Evolutionary conservation across 768 basidiomycete genomes (phyloP), one percentile per base, ranked within the genome.

Genomic region (Boletus rubropictus): DNA sequence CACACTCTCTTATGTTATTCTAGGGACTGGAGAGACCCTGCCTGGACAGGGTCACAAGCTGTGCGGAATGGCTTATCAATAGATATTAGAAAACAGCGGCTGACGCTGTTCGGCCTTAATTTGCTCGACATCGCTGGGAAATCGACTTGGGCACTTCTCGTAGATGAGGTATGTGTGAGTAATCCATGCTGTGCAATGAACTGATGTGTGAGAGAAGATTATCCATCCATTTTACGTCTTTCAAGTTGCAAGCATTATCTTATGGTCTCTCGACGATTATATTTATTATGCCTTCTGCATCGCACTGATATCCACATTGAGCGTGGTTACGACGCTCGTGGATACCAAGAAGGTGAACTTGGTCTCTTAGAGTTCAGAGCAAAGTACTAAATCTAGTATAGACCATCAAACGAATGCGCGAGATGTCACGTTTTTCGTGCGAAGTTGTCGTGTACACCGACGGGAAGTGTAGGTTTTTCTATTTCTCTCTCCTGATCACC

Each of bases 181-280:
- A 31, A n/a, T 9, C 31, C 11, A 42, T 17, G 28, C 14, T 18
- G 25, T 24, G 38, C 32, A 7, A 29, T 38, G 15, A 47, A 9
- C 44, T 55, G 42, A 53, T 34, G 12, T 34, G 12, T 48, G 6
- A 21, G 34, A 25, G 28, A 52, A 84, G 91, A 81, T 96, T 37
- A 85, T 98, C 32, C 95, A 98, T 62, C 96, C 96, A 1, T 98
- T 98, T 68, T 98, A 97, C 62, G 86, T 99, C 45, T 99, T 99
- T 62, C 96, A 99, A 75, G 84, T 97, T 54, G 91, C 91, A 41
- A 96, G 92, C 54, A 87, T 98, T 55, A 71, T 89, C 32, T 70
- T 99, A 6, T 99, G 96, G 96, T 86, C 88, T 2, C 58, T 98
- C 43, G 96, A 99, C 54, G 79, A 97, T 63, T 99, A 98, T 61